Evolutionary conservation across 2,329 filamentous ascomycete genomes (phyloP).

Genomic region (Exophiala lecanii-corni): DNA sequence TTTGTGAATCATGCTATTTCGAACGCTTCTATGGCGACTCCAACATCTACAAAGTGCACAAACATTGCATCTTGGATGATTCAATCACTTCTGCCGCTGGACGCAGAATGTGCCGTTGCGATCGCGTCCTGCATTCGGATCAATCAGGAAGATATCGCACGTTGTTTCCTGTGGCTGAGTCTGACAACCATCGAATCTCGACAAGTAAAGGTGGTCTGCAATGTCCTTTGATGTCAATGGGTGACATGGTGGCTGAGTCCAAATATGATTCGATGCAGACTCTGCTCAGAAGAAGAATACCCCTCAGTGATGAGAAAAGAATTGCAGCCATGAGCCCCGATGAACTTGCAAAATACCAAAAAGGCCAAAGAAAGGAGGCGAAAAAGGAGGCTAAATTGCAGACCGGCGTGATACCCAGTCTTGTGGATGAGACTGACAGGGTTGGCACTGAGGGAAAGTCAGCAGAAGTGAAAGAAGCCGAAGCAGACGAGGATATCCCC

Average conservation of each 20-base stretch:
- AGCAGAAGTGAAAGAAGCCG: slow-evolving; percentile 2
- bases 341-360: slow-evolving; percentile 3
- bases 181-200: slow-evolving; percentile 1
- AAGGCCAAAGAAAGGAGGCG: slow-evolving; percentile 4
- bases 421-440: slow-evolving; percentile 1
- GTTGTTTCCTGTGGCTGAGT: slow-evolving; percentile 11
- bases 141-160: slow-evolving; percentile 14
- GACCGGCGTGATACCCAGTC: not conserved
- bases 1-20: slow-evolving; percentile 37
- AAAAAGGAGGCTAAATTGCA: not conserved
- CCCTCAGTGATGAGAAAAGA: not conserved
- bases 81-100: slow-evolving; percentile 27
- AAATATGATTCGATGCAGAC: slow-evolving; percentile 14
- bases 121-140: slow-evolving; percentile 21
- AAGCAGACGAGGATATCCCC: slow-evolving; percentile 29
- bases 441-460: not conserved
- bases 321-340: not conserved
- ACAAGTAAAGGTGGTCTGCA: slow-evolving; percentile 5
- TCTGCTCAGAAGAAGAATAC: not conserved
- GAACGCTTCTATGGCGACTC: slow-evolving; percentile 27
- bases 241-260: slow-evolving; percentile 18
- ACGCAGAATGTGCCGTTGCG: slow-evolving; percentile 29
- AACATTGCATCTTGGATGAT: slow-evolving; percentile 31
- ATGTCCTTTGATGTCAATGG: slow-evolving; percentile 16
- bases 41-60: slow-evolving; percentile 32